A percentile compares a stretch with the other conserved stretches of the same genome.
These are phyloP conservation scores for Hypoxylon rubiginosum DNA, from an alignment of 2,329 filamentous ascomycete genomes.

Conservation along the genomic window DNA sequence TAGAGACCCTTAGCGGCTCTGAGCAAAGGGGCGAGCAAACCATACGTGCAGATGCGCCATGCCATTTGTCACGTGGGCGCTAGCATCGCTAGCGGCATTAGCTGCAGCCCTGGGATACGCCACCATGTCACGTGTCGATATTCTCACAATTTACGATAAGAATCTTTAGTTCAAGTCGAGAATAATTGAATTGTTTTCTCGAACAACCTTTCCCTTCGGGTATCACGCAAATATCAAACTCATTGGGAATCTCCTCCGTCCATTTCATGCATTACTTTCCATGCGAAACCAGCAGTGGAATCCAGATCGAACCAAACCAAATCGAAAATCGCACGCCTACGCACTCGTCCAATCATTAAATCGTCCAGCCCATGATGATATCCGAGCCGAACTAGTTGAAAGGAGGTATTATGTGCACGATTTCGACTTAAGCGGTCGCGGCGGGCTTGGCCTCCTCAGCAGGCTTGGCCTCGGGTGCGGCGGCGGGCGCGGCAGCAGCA, in stretches of 20 bases:
- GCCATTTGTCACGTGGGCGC: conserved; percentile 1
- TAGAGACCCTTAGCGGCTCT: too few relatives aligned
- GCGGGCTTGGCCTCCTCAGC: conserved; percentile 45
- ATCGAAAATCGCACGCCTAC: conserved; percentile 11
- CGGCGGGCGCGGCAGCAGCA: conserved; percentile 44
- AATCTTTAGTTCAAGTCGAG: conserved; percentile 25
- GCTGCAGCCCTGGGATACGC: neutral
- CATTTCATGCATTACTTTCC: conserved; percentile 18
- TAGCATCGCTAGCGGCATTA: neutral
- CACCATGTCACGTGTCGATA: conserved; percentile 26
- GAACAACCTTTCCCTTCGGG: conserved; percentile 42
- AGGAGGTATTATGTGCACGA: conserved; percentile 32
- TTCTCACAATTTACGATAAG: conserved; percentile 19
- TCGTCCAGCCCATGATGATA: conserved; percentile 28
- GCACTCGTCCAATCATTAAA: conserved; percentile 36
- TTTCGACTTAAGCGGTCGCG: conserved; percentile 39
- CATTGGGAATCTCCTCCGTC: conserved; percentile 44
- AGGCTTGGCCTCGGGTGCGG: conserved; percentile 36
- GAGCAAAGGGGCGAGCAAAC: too few relatives aligned
- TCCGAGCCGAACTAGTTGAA: conserved; percentile 28
- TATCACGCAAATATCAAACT: conserved; percentile 49
- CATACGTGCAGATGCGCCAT: too few relatives aligned
- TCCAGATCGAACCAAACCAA: conserved; percentile 18
- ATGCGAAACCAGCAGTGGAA: conserved; percentile 22
- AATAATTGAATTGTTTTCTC: conserved; percentile 42